phyloP scores from a whole-genome alignment of 257 asterid species.

The Ilex asprella region DNA sequence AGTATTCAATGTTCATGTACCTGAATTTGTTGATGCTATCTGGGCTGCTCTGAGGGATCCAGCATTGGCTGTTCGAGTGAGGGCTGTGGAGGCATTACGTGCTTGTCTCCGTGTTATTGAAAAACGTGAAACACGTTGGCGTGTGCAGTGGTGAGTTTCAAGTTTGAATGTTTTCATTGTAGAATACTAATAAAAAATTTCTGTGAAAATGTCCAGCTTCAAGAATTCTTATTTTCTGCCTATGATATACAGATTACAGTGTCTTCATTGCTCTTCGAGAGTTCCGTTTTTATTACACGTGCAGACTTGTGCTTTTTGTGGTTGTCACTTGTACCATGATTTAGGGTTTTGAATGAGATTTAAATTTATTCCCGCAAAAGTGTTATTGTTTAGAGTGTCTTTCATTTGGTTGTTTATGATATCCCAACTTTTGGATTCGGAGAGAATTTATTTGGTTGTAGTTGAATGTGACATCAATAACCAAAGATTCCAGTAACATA shows the following conservation, averaged over 20 bases:
- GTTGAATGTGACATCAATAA: too few relatives aligned
- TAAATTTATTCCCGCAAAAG: neutral
- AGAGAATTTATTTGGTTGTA: too few relatives aligned
- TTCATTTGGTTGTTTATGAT: too few relatives aligned
- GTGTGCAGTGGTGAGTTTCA: constrained; percentile 84
- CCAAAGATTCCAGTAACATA: too few relatives aligned
- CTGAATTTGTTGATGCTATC: constrained; percentile 95
- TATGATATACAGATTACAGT: neutral
- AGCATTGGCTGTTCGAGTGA: constrained; percentile 76
- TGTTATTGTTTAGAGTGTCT: neutral
- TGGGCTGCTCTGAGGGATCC: constrained; percentile 99
- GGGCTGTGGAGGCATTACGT: constrained; percentile 96
- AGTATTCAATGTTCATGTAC: constrained; percentile 91
- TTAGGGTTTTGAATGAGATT: neutral
- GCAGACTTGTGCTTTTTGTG: neutral
- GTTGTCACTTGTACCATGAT: neutral
- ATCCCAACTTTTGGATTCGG: too few relatives aligned
- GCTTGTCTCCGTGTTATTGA: constrained; percentile 95
- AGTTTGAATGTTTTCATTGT: too few relatives aligned
- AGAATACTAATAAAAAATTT: neutral
- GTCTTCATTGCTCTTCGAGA: neutral
- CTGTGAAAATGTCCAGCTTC: neutral
- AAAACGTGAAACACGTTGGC: constrained; percentile 99
- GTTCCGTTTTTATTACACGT: neutral
- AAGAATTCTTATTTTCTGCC: neutral